Percentiles rank a stretch among this genome's conserved stretches.
phyloP scores from a whole-genome alignment of 495 filamentous ascomycete genomes.

The Sporormia fimetaria region DNA sequence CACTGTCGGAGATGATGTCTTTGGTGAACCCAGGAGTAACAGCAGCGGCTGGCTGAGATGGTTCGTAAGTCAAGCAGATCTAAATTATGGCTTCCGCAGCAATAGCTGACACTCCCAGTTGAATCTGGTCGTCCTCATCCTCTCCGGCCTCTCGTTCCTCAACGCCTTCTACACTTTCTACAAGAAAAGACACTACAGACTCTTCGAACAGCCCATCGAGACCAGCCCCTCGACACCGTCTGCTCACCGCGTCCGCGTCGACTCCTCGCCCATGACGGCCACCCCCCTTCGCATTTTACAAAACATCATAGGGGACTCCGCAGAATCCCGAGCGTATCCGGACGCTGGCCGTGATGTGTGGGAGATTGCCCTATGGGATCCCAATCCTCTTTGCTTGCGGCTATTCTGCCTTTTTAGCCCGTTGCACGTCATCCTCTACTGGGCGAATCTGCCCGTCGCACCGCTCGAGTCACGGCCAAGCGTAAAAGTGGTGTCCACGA shows the following conservation, averaged over 20 bases:
- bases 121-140: slow-evolving; percentile 53
- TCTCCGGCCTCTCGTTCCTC: slow-evolving; percentile 49
- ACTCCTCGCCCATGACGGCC: slow-evolving; percentile 67
- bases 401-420: slow-evolving; percentile 89
- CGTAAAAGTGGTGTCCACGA: slow-evolving; percentile 68
- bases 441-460: slow-evolving; percentile 68
- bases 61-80: slow-evolving; percentile 48
- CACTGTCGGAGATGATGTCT: slow-evolving; percentile 58
- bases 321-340: slow-evolving; percentile 70
- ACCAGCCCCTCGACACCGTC: slow-evolving; percentile 65
- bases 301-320: slow-evolving; percentile 49
- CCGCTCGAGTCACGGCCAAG: slow-evolving; percentile 67
- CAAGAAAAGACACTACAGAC: slow-evolving; percentile 72
- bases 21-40: slow-evolving; percentile 48
- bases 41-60: slow-evolving; percentile 55
- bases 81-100: neutral
- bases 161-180: slow-evolving; percentile 80
- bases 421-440: slow-evolving; percentile 79
- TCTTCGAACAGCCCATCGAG: slow-evolving; percentile 81
- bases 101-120: slow-evolving; percentile 40
- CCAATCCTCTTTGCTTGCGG: slow-evolving; percentile 66
- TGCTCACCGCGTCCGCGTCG: slow-evolving; percentile 77
- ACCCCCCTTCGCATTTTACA: slow-evolving; percentile 72
- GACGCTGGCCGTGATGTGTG: slow-evolving; percentile 81
- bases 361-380: slow-evolving; percentile 92